Evolutionary conservation across 2,329 filamentous ascomycete genomes (phyloP).

Genomic region (Alternaria incomplexa): DNA sequence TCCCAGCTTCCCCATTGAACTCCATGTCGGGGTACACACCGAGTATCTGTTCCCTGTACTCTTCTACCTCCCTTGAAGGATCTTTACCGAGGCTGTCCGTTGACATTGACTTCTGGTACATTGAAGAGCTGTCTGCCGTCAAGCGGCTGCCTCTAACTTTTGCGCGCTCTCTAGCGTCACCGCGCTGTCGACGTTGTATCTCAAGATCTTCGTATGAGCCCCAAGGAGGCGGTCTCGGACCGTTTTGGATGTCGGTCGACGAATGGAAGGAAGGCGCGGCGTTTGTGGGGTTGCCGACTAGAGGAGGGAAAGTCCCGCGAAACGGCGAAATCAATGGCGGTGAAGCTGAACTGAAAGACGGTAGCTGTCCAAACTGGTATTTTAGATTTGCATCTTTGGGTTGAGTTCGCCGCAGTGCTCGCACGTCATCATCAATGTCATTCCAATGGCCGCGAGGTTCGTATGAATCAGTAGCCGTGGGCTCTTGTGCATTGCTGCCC

Average conservation of each 20-base stretch:
- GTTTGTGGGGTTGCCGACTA: background rate
- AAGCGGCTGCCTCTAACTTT: background rate
- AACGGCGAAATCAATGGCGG: background rate
- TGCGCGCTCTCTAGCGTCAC: slow-evolving; percentile 6
- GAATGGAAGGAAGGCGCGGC: background rate
- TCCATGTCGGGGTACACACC: slow-evolving; percentile 30
- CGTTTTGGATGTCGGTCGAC: slow-evolving; percentile 1
- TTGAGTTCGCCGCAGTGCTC: background rate
- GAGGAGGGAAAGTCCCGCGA: background rate
- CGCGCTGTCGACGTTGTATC: slow-evolving; percentile 10
- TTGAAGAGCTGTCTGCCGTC: background rate
- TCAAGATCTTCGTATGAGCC: slow-evolving; percentile 16
- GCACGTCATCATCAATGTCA: background rate
- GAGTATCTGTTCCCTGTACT: slow-evolving; percentile 25
- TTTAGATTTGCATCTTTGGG: slow-evolving; percentile 17
- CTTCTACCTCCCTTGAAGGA: slow-evolving; percentile 23
- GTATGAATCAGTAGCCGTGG: background rate
- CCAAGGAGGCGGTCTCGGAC: slow-evolving; percentile 23
- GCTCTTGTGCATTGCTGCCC: background rate
- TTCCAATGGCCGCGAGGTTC: slow-evolving; percentile 1
- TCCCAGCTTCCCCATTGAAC: slow-evolving; percentile 20
- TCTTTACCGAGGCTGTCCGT: slow-evolving; percentile 3
- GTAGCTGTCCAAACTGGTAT: slow-evolving; percentile 16
- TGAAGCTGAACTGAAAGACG: background rate
- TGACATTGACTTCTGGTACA: background rate